phyloP scores from a whole-genome alignment of 768 basidiomycete species.

The Gymnopilus junonius region DNA sequence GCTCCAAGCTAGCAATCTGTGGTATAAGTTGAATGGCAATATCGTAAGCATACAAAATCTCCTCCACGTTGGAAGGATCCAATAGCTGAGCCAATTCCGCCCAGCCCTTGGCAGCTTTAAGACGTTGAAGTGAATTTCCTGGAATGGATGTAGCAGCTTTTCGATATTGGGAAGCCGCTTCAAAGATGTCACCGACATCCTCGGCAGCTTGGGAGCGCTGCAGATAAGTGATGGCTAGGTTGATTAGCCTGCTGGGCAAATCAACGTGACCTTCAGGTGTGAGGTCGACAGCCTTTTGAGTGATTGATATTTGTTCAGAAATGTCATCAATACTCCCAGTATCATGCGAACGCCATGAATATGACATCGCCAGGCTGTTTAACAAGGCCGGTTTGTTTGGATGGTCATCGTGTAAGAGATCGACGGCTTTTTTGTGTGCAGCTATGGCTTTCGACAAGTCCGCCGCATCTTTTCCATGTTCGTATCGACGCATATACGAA shows the following conservation, averaged over 20 bases:
- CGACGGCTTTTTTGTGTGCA: neutral
- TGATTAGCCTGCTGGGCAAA: neutral
- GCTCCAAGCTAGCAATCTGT: neutral
- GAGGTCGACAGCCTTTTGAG: neutral
- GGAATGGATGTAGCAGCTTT: neutral
- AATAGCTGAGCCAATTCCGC: neutral
- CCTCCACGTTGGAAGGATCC: too few relatives aligned
- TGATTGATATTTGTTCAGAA: too few relatives aligned
- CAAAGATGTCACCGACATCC: neutral
- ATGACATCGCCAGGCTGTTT: neutral
- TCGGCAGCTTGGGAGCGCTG: neutral
- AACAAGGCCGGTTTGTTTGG: neutral
- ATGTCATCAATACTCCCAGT: too few relatives aligned
- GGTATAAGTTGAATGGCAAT: neutral
- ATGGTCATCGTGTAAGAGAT: neutral
- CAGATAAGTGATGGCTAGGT: neutral
- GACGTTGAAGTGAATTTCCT: neutral
- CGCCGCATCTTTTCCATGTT: neutral
- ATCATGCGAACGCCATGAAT: too few relatives aligned
- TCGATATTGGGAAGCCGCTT: neutral
- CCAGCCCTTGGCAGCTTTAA: neutral
- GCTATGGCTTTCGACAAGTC: neutral
- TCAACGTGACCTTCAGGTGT: neutral
- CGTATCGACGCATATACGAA: conserved; percentile 1
- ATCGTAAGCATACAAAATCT: neutral